These are phyloP conservation scores for Phytophthora hybrid DNA, from an alignment of 352 stramenopile genomes.

Conservation along the genomic window DNA sequence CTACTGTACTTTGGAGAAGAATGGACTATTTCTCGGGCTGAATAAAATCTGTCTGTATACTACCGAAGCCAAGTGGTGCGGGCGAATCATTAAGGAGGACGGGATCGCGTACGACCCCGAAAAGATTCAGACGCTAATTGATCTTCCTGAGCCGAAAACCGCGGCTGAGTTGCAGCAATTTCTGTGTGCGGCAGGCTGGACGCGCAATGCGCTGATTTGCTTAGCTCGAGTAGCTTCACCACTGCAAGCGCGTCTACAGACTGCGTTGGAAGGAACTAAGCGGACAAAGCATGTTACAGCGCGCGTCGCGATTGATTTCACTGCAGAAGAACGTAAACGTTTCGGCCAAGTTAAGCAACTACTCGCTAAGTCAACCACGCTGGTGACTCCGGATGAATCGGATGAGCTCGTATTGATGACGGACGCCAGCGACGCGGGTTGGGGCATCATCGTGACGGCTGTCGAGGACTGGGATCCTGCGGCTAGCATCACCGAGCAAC, in stretches of 20 bases:
- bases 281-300: constrained; percentile 1
- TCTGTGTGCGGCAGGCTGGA: constrained; percentile 11
- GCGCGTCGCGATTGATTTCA: background rate
- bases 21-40: constrained; percentile 4
- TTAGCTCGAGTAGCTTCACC: constrained; percentile 13
- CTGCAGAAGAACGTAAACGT: background rate
- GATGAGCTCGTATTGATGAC: constrained; percentile 5
- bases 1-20: constrained; percentile 2
- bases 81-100: constrained; percentile 6
- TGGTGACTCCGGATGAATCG: background rate
- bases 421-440: constrained; percentile 1
- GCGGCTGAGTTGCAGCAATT: constrained; percentile 8
- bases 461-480: background rate
- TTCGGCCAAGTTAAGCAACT: constrained; percentile 10
- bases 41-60: constrained; percentile 18
- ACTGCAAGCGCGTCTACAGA: background rate
- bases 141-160: constrained; percentile 1
- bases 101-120: constrained; percentile 1
- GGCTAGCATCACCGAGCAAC: background rate
- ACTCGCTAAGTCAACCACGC: background rate
- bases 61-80: constrained; percentile 7
- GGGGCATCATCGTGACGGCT: background rate
- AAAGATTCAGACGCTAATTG: constrained; percentile 13
- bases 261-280: background rate
- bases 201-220: constrained; percentile 6